Evolutionary conservation across 306 rosid genomes (phyloP).

Genomic region (Begonia fuchsioides): DNA sequence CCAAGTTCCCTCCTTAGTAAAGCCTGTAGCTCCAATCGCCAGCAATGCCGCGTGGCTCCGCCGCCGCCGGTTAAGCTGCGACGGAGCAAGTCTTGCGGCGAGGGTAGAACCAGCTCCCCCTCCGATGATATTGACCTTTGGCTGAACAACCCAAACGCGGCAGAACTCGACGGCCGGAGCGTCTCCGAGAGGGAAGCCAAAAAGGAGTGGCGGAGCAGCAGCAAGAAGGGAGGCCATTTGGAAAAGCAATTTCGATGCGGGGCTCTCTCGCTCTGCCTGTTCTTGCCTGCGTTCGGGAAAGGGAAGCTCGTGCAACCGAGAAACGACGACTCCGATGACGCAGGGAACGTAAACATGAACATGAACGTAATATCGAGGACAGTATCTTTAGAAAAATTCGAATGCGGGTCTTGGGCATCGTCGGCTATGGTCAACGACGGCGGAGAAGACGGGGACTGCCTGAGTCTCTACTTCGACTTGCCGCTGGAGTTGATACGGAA

Average conservation of each 20-base stretch:
- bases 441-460: slow-evolving; percentile 16
- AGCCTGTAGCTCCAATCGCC: not conserved
- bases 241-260: slow-evolving; percentile 51
- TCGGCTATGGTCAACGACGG: slow-evolving; percentile 2
- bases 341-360: slow-evolving; percentile 7
- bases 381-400: slow-evolving; percentile 76
- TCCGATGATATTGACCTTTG: slow-evolving; percentile 48
- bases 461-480: slow-evolving; percentile 53
- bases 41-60: slow-evolving; percentile 2
- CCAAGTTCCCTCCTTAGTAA: not conserved
- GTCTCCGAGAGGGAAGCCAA: slow-evolving; percentile 25
- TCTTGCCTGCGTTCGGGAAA: slow-evolving; percentile 53
- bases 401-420: slow-evolving; percentile 94
- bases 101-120: slow-evolving; percentile 25
- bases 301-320: slow-evolving; percentile 34
- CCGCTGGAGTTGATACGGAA: slow-evolving; percentile 57
- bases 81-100: slow-evolving; percentile 5
- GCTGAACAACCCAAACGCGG: slow-evolving; percentile 22
- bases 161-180: slow-evolving; percentile 1
- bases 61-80: too few relatives aligned
- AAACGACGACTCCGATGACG: slow-evolving; percentile 8
- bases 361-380: slow-evolving; percentile 35
- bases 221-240: slow-evolving; percentile 9
- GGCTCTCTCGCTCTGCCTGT: slow-evolving; percentile 40
- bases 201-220: slow-evolving; percentile 4